These are phyloP conservation scores for Cordyceps farinosa DNA, from an alignment of 2,329 filamentous ascomycete genomes.

Conservation along the genomic window DNA sequence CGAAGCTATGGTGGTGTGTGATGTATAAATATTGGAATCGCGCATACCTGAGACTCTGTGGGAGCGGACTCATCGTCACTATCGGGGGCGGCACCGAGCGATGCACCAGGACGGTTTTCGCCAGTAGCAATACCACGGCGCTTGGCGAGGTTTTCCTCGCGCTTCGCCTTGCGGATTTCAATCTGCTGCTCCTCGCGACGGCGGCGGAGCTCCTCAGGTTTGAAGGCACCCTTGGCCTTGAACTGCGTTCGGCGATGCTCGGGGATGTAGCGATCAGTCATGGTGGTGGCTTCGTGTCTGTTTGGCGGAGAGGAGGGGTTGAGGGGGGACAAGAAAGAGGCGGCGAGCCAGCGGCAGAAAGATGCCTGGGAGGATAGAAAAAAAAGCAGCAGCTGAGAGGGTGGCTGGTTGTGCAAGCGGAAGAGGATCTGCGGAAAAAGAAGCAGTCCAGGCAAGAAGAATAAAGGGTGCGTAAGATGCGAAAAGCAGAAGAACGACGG, in stretches of 20 bases:
- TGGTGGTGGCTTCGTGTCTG: conserved; percentile 49
- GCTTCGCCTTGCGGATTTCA: conserved; percentile 97
- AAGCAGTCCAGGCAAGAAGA: conserved; percentile 12
- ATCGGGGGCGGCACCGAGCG: conserved; percentile 83
- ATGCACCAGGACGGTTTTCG: conserved; percentile 74
- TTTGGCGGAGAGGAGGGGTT: conserved; percentile 21
- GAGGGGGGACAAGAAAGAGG: conserved; percentile 19
- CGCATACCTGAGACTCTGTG: conserved; percentile 86
- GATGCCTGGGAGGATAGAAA: not conserved
- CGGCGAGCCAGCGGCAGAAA: conserved; percentile 3
- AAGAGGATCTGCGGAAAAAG: conserved; percentile 7
- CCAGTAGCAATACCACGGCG: conserved; percentile 86
- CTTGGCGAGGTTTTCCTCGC: conserved; percentile 98
- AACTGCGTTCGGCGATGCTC: conserved; percentile 99
- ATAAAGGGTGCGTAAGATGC: conserved; percentile 14
- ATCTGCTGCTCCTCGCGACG: conserved; percentile 99
- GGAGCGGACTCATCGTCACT: conserved; percentile 96
- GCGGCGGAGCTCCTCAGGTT: conserved; percentile 96
- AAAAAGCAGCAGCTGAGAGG: not conserved
- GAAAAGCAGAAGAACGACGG: conserved; percentile 12
- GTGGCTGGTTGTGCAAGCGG: not conserved
- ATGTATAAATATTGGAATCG: conserved; percentile 21
- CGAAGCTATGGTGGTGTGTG: conserved; percentile 12
- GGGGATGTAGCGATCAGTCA: conserved; percentile 99
- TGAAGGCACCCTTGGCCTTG: conserved; percentile 99